A percentile compares a stretch with the other conserved stretches of the same genome.
Evolutionary conservation across 2,329 filamentous ascomycete genomes (phyloP).

Genomic region (Geosmithia morbida): DNA sequence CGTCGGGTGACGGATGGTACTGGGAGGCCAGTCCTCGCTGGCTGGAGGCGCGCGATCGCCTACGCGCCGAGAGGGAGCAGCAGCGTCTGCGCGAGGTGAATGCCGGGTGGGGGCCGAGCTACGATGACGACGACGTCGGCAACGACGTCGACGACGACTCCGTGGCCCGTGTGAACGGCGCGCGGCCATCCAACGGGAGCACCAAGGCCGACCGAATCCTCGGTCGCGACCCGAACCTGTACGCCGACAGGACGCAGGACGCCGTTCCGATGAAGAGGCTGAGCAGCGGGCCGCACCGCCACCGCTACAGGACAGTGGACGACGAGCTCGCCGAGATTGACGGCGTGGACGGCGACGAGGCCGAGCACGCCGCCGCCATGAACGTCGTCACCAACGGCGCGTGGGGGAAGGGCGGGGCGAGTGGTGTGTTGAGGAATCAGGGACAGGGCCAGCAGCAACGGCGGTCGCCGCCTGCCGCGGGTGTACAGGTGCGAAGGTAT

Average conservation of each 20-base stretch:
- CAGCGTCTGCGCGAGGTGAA: slow-evolving; percentile 49
- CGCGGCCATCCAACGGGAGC: slow-evolving; percentile 17
- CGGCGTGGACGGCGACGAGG: slow-evolving; percentile 18
- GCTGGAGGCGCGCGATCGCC: slow-evolving; percentile 52
- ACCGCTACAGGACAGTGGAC: slow-evolving; percentile 25
- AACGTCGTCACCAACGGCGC: slow-evolving; percentile 24
- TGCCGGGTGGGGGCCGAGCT: slow-evolving; percentile 48
- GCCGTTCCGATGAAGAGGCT: slow-evolving; percentile 29
- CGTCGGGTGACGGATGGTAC: slow-evolving; percentile 80
- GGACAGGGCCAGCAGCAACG: slow-evolving; percentile 2
- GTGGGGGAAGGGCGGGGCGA: slow-evolving; percentile 25
- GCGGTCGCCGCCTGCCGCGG: background rate
- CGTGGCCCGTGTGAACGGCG: slow-evolving; percentile 10
- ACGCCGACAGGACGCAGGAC: slow-evolving; percentile 30
- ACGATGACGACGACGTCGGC: slow-evolving; percentile 5
- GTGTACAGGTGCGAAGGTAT: background rate
- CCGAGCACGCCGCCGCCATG: slow-evolving; percentile 27
- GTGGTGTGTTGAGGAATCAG: slow-evolving; percentile 24
- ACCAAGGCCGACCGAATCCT: slow-evolving; percentile 46
- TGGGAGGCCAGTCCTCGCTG: slow-evolving; percentile 82
- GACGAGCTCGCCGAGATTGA: slow-evolving; percentile 26
- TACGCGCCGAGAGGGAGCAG: slow-evolving; percentile 41
- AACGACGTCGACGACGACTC: slow-evolving; percentile 5
- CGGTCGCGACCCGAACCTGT: slow-evolving; percentile 40
- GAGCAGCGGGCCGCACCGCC: slow-evolving; percentile 20